phyloP scores from a whole-genome alignment of 2,329 filamentous ascomycete genomes.

The Aspergillus ruber region DNA sequence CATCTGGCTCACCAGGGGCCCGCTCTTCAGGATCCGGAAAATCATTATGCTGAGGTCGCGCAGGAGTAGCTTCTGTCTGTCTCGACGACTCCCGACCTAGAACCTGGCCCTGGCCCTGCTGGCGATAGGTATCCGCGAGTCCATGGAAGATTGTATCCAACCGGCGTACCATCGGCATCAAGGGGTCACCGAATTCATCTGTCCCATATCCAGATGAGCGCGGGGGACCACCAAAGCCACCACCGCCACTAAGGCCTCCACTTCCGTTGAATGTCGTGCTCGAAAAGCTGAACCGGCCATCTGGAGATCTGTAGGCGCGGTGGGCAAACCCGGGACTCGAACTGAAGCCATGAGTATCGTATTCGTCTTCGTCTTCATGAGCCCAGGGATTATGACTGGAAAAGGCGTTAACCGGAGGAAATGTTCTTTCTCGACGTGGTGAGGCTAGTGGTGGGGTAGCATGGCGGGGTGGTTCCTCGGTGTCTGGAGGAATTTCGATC shows the following conservation, averaged over 20 bases:
- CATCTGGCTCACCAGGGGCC: slow-evolving; percentile 8
- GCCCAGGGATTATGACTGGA: slow-evolving; percentile 44
- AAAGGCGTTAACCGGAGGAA: slow-evolving; percentile 25
- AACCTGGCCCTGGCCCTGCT: slow-evolving; percentile 3
- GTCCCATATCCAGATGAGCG: slow-evolving; percentile 8
- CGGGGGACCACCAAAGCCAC: slow-evolving; percentile 11
- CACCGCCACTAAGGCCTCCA: slow-evolving; percentile 10
- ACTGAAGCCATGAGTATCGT: slow-evolving; percentile 12
- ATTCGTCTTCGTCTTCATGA: slow-evolving; percentile 38
- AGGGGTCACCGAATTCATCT: slow-evolving; percentile 19
- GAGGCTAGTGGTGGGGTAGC: slow-evolving; percentile 24
- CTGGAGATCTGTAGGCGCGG: slow-evolving; percentile 39
- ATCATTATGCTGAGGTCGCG: background rate
- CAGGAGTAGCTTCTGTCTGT: background rate
- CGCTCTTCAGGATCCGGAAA: slow-evolving; percentile 4
- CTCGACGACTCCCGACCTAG: background rate
- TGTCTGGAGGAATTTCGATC: slow-evolving; percentile 29
- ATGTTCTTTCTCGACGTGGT: slow-evolving; percentile 13
- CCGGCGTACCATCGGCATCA: slow-evolving; percentile 25
- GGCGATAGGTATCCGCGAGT: slow-evolving; percentile 32
- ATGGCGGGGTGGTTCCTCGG: slow-evolving; percentile 7
- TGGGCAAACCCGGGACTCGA: slow-evolving; percentile 21
- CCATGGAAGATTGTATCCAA: slow-evolving; percentile 44
- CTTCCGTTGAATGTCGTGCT: slow-evolving; percentile 21
- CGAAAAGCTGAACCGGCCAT: slow-evolving; percentile 39